Conservation (phyloP, 495 filamentous ascomycete genomes). For the Penicillium atrosanguineum region DNA sequence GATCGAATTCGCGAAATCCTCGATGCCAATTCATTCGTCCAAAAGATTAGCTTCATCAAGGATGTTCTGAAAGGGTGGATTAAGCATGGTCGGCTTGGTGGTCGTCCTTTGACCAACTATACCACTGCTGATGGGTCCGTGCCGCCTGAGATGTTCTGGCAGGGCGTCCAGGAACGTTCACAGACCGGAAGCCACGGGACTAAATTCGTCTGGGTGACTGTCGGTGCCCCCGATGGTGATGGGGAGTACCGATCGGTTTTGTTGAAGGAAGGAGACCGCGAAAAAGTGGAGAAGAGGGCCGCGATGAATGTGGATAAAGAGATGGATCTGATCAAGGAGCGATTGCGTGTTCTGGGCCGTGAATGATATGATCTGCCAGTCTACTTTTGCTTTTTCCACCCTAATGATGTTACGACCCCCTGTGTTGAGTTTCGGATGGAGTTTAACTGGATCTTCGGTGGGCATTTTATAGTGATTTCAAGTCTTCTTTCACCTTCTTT, state of each 20-base stretch:
- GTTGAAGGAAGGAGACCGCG: conserved; percentile 27
- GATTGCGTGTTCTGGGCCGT: conserved; percentile 31
- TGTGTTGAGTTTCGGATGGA: background rate
- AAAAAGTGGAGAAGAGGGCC: conserved; percentile 10
- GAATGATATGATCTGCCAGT: conserved; percentile 9
- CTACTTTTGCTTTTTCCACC: conserved; percentile 14
- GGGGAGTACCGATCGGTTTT: conserved; percentile 46
- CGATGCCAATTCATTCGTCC: conserved; percentile 73
- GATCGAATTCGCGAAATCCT: conserved; percentile 61
- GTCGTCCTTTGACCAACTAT: conserved; percentile 21
- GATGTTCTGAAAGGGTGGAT: conserved; percentile 71
- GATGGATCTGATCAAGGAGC: conserved; percentile 35
- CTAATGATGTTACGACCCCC: conserved; percentile 31
- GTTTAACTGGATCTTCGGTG: background rate
- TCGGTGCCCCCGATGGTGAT: conserved; percentile 76
- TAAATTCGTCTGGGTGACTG: conserved; percentile 82
- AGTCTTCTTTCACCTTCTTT: background rate
- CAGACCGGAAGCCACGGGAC: conserved; percentile 51
- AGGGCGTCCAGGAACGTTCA: conserved; percentile 57
- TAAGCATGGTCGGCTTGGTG: conserved; percentile 66
- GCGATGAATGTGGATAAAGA: conserved; percentile 27
- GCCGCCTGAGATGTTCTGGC: conserved; percentile 60
- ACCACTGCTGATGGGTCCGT: conserved; percentile 33
- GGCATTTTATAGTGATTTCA: background rate
- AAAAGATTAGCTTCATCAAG: conserved; percentile 74